Percentiles rank a stretch among this genome's conserved stretches.
Evolutionary conservation across 192 early-diverging fungal genomes (phyloP).

Genomic region (Coemansia sp.): DNA sequence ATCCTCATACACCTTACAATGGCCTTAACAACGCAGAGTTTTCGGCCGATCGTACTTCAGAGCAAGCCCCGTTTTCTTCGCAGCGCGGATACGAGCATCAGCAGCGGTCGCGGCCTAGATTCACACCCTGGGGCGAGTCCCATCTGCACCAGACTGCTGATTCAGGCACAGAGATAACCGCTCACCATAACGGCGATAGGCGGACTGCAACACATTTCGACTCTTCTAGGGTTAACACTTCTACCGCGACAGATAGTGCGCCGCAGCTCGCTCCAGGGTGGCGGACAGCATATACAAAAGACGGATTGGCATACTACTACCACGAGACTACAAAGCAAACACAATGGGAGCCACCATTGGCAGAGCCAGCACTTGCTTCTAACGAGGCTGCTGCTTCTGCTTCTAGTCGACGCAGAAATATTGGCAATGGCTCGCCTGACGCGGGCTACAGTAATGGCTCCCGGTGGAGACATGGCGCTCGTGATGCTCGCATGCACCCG

Average conservation of each 20-base stretch:
- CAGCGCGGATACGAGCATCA: background rate
- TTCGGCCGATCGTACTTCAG: too few species aligned
- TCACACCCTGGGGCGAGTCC: too few species aligned
- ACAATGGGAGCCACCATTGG: conserved; percentile 47
- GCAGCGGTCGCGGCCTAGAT: background rate
- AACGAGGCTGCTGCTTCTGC: background rate
- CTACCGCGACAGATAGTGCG: conserved; percentile 1
- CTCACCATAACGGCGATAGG: too few species aligned
- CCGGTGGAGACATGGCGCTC: too few species aligned
- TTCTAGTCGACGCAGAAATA: conserved; percentile 2
- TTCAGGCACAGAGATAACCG: too few species aligned
- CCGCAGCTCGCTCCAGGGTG: conserved; percentile 43
- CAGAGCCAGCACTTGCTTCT: background rate
- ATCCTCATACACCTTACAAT: too few species aligned
- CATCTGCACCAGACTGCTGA: too few species aligned
- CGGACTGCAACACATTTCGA: too few species aligned
- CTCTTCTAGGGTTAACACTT: conserved; percentile 14
- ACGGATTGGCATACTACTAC: conserved; percentile 50
- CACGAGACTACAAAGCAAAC: conserved; percentile 51
- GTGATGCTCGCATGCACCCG: background rate
- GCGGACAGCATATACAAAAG: conserved; percentile 39
- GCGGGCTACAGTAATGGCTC: too few species aligned
- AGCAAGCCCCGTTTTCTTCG: too few species aligned
- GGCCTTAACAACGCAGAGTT: too few species aligned
- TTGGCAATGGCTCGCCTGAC: conserved; percentile 7